Base-by-base conservation (phyloP, 106 monocot species). In the Acanthochlamys bracteata region DNA sequence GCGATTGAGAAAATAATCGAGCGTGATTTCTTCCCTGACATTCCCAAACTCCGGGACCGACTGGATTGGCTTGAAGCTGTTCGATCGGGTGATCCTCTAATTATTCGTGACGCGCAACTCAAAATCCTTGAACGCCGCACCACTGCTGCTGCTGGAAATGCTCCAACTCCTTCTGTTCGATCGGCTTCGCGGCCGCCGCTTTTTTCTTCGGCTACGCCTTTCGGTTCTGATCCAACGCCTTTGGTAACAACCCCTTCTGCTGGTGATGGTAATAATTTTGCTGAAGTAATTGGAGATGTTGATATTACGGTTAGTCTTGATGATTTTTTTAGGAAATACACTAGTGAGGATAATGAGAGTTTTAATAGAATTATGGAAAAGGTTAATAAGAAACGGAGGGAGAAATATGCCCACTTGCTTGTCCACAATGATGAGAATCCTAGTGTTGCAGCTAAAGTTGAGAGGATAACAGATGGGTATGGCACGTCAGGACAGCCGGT, bases 261-360 rank as follows among this genome's bases (percentile, higher is more conserved):
- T 12, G 42, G 25, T 21, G 20, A 20, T 26, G 23, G 59, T 11
- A 61, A 23, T 40, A 11, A 41, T 40, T 26, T n/a, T 14, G 53
- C 65, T 13, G 75, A 70, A 10, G 65, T 42, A 7, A 12, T 11
- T 3, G 39, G 7, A 20, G 71, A 53, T 19, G 73, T 78, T 2
- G 88, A 88, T 41, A 40, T 53, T 19, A 45, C 78, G 14, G 53
- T 88, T 17, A 59, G 80, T 14, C 71, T 98, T 11, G 96, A 98
- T 42, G 83, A 83, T n/a, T 98, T 98, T 66, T 83, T 84, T 57
- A 61, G 65, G 25, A 23, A 52, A 46, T 98, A 91, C 71, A 98
- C 96, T 3, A 91, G 91, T 72, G 91, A 98, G 84, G 96, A 98
- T 62, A 91, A 98, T 42, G 96, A 85, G 66, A 91, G 88, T 65